A percentile compares a stretch with the other conserved stretches of the same genome.
phyloP scores from a whole-genome alignment of 2,329 filamentous ascomycete genomes.

The Fusarium bactridioides region DNA sequence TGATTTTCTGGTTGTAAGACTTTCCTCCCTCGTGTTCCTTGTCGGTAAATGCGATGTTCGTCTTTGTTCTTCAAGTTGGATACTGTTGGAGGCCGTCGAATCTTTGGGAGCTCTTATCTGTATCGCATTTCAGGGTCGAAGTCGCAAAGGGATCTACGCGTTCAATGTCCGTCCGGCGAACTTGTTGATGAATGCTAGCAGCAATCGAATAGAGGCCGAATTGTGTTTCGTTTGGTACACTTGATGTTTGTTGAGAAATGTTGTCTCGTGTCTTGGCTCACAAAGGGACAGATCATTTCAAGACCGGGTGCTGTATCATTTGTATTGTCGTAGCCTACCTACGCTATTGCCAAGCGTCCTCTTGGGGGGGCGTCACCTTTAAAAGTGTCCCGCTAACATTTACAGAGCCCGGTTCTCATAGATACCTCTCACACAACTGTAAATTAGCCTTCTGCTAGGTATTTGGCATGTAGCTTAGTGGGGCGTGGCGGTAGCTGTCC shows the following conservation, averaged over 20 bases:
- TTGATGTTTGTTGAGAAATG: constrained; percentile 13
- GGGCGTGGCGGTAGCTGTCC: constrained; percentile 13
- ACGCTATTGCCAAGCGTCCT: constrained; percentile 20
- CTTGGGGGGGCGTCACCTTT: constrained; percentile 3
- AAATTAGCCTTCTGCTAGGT: not conserved
- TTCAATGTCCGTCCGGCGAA: constrained; percentile 36
- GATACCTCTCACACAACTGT: not conserved
- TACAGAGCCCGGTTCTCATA: not conserved
- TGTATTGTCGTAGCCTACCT: constrained; percentile 30
- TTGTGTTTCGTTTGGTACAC: not conserved
- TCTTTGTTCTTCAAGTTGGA: constrained; percentile 8
- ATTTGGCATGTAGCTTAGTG: not conserved
- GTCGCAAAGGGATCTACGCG: constrained; percentile 35
- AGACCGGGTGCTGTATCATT: constrained; percentile 29
- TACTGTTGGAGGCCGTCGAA: constrained; percentile 19
- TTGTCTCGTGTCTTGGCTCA: constrained; percentile 22
- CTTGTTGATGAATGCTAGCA: not conserved
- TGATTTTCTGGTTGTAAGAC: not conserved
- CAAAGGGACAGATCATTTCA: constrained; percentile 37
- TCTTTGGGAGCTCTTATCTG: constrained; percentile 25
- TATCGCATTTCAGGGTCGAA: constrained; percentile 29
- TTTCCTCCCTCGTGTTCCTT: not conserved
- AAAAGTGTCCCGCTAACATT: constrained; percentile 6
- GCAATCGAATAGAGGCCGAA: not conserved
- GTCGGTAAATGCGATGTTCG: not conserved